phyloP scores from a whole-genome alignment of 306 rosid species.

The Cercis canadensis region DNA sequence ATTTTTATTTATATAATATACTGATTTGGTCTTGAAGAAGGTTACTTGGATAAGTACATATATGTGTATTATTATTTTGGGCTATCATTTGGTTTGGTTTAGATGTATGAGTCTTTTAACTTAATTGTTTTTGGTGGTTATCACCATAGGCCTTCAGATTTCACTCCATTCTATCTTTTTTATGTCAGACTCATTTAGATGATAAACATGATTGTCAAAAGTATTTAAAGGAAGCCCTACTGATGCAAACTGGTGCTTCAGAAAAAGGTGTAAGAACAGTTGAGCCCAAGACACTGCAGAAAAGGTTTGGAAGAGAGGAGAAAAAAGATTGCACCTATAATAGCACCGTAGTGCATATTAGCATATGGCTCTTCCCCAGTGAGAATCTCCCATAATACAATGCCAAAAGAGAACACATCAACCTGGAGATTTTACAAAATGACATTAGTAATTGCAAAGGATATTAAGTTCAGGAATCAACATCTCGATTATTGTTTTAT shows the following conservation, averaged over 20 bases:
- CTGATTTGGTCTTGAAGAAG: no score
- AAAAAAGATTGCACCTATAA: constrained; percentile 61
- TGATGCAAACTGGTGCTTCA: constrained; percentile 23
- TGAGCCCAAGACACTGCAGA: constrained; percentile 8
- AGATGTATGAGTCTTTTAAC: no score
- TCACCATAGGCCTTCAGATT: no score
- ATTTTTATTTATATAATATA: no score
- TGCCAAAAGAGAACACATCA: constrained; percentile 93
- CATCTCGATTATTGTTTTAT: neutral
- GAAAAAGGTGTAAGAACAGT: constrained; percentile 20
- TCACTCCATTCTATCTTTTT: no score
- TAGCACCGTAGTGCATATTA: constrained; percentile 97
- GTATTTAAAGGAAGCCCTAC: no score
- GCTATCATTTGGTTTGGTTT: no score
- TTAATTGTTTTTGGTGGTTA: no score
- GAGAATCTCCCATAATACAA: constrained; percentile 93
- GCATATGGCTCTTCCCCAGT: constrained; percentile 98
- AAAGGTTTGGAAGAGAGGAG: constrained; percentile 17
- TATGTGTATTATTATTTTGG: no score
- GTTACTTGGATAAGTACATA: no score
- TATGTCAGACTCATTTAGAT: no score
- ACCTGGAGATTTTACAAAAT: constrained; percentile 56
- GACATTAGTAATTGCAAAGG: constrained; percentile 21
- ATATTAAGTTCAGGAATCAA: constrained; percentile 1
- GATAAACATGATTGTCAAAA: no score